Base-by-base conservation (phyloP, 2,329 filamentous ascomycete species). In the Verruconis gallopava region DNA sequence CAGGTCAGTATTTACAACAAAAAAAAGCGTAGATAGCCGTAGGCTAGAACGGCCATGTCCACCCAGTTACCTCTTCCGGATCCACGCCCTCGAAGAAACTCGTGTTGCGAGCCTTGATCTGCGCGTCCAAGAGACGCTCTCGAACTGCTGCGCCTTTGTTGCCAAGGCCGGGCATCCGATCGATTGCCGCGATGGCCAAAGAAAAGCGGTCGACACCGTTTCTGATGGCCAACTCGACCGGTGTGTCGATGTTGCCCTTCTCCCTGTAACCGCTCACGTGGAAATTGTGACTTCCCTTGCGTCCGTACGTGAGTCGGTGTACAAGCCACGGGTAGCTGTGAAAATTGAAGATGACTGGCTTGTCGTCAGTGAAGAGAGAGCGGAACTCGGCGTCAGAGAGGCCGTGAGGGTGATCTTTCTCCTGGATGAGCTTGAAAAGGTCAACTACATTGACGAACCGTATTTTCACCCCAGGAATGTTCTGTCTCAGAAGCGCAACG, bases 191-290 rank as follows among this genome's bases (percentile, higher is more conserved):
- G 46, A 88, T 84, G 6, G 82, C 81, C 28, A 88, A 62, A 50
- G 77, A 82, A 63, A 81, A 88, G 20, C 82, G 71, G 61, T 88
- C 82, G 0, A 81, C 82, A 52, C 79, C 70, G 61, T 88, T 88
- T 46, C 81, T 71, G 55, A 86, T 83, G 20, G 81, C 81, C 48
- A 88, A 65, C 61, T 85, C 81, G 15, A 86, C 73, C 1, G 81
- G 82, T 0, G 82, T 86, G 56, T 88, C 80, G 50, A 86, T 86
- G 57, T 86, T 88, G 37, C 82, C 82, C 70, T 88, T 86, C 66
- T 88, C 81, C 54, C 73, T 77, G 66, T 86, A 88, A 1, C 82
- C 82, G 21, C 77, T 69, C n/a, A 88, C 82, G 51, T 83, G 76
- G 47, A 86, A 60, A 59, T 82, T 77, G 36, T 68, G 56, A 56